These are phyloP conservation scores for Ogataea haglerorum DNA, from an alignment of 805 yeast species.

Conservation along the genomic window DNA sequence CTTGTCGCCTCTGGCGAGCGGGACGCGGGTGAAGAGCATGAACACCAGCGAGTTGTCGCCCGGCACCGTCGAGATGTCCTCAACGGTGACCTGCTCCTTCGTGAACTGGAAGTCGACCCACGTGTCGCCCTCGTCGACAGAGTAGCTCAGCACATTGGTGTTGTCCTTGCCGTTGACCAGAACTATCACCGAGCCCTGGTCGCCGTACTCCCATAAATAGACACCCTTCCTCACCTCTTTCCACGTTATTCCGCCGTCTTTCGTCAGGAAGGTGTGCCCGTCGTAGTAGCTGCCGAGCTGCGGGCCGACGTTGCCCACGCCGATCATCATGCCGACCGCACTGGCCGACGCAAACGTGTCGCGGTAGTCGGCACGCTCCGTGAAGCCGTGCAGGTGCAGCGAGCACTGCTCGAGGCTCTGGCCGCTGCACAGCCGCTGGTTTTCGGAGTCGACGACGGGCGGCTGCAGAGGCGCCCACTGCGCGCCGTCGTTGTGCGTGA, in stretches of 20 bases:
- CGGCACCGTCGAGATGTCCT: conserved; percentile 82
- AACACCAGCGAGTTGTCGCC: conserved; percentile 79
- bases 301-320: conserved; percentile 82
- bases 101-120: conserved; percentile 69
- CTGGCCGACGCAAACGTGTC: conserved; percentile 83
- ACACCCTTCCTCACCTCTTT: conserved; percentile 67
- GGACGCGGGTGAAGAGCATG: conserved; percentile 54
- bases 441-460: conserved; percentile 60
- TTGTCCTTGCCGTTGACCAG: conserved; percentile 57
- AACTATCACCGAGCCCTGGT: conserved; percentile 80
- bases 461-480: conserved; percentile 72
- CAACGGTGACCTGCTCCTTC: conserved; percentile 53
- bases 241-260: conserved; percentile 89
- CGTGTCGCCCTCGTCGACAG: conserved; percentile 71
- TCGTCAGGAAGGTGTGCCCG: conserved; percentile 54
- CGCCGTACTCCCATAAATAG: conserved; percentile 91
- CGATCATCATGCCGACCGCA: conserved; percentile 81
- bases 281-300: conserved; percentile 46
- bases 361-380: conserved; percentile 75
- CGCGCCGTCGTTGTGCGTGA: conserved; percentile 86
- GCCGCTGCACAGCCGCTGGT: conserved; percentile 53
- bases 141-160: conserved; percentile 60
- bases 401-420: conserved; percentile 61
- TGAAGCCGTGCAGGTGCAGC: conserved; percentile 80
- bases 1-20: conserved; percentile 43